A percentile compares a stretch with the other conserved stretches of the same genome.
phyloP scores from a whole-genome alignment of 2,329 filamentous ascomycete species.

The Hirsutella thompsonii region DNA sequence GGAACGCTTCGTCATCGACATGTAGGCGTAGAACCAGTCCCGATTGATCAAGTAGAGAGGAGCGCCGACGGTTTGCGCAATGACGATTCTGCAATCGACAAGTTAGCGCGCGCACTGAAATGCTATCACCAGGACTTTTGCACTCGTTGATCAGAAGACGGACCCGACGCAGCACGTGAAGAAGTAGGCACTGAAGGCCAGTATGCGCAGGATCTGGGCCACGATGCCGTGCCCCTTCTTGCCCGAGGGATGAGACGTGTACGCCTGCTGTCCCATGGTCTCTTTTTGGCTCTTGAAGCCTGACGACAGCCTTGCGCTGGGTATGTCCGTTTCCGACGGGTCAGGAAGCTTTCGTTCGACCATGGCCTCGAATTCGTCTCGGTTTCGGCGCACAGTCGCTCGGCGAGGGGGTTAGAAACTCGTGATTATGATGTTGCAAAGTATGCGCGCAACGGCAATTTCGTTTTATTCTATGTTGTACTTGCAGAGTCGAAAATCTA shows the following conservation, averaged over 20 bases:
- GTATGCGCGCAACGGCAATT: no score
- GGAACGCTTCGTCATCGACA: slow-evolving; percentile 74
- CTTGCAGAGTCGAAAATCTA: no score
- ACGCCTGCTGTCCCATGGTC: neutral
- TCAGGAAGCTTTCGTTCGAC: slow-evolving; percentile 10
- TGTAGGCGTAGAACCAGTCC: slow-evolving; percentile 73
- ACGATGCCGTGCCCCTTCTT: slow-evolving; percentile 35
- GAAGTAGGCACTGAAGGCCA: slow-evolving; percentile 35
- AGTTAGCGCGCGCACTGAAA: no score
- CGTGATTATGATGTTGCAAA: no score
- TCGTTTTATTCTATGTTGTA: no score
- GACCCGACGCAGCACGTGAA: slow-evolving; percentile 32
- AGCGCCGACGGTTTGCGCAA: slow-evolving; percentile 63
- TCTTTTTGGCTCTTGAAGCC: neutral
- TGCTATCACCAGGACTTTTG: no score
- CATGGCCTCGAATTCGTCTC: slow-evolving; percentile 10
- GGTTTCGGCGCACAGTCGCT: neutral
- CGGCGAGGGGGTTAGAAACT: no score
- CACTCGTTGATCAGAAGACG: no score
- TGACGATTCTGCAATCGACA: slow-evolving; percentile 36
- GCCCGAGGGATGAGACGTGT: slow-evolving; percentile 37
- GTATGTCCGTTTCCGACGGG: slow-evolving; percentile 7
- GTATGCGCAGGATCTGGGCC: slow-evolving; percentile 37
- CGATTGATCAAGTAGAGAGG: slow-evolving; percentile 66
- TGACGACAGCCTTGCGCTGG: neutral